Evolutionary conservation across 495 filamentous ascomycete genomes (phyloP), one percentile per base, ranked within the genome.

Genomic region (Collariella sp.): DNA sequence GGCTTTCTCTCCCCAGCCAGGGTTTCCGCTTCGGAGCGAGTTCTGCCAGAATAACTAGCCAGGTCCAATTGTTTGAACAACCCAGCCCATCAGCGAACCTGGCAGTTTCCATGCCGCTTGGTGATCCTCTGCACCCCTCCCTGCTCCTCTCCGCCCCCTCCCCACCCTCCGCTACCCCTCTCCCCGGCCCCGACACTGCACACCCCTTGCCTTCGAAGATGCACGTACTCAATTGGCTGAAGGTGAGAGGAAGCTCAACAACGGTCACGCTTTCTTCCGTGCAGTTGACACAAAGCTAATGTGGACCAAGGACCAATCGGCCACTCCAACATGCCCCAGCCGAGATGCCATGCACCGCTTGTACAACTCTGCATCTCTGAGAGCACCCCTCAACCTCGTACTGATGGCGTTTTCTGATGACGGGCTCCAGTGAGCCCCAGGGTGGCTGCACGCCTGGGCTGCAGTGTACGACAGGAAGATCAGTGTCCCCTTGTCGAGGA

Each of bases 241-340:
- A 50, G 57, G 52, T 29, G 54, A 58, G 63, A 64, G 59, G 61
- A 63, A 60, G 62, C 66, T 68, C 67, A 61, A 70, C 71, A 69
- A 71, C 72, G 68, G 70, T 66, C 72, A 73, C 73, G 73, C 72
- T 68, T 71, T 68, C 66, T 64, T 67, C 70, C 72, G 70, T 69
- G 61, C 67, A 67, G 65, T 67, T 63, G 67, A 70, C 64, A 50
- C 67, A 69, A 63, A 72, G 64, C 68, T 71, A 68, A 68, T 69
- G 70, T 73, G 62, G 60, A 57, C 51, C 60, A 64, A 54, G 52
- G 61, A 45, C 70, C 67, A 73, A 73, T 75, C 62, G 70, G 50
- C 56, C 61, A 57, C 60, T 47, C 66, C 51, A 58, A 63, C 59
- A 64, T 61, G 67, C 63, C 61, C 72, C 68, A 70, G 66, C 67